Conservation (phyloP, 2,329 filamentous ascomycete species). For the Pestalotiopsis sp. region DNA sequence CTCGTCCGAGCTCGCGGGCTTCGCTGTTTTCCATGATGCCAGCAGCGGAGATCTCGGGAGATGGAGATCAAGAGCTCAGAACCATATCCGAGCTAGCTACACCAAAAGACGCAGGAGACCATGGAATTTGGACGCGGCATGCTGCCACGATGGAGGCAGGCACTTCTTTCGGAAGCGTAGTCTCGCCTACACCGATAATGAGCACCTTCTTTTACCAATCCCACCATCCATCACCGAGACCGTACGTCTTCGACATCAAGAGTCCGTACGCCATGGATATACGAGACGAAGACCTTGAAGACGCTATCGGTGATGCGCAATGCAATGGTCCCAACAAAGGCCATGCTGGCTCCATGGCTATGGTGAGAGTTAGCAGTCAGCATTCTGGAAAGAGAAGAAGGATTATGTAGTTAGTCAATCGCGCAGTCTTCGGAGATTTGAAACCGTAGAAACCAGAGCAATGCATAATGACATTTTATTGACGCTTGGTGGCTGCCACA, state of each 20-base stretch:
- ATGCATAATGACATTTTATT: too few species aligned
- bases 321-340: conserved; percentile 24
- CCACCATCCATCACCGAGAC: conserved; percentile 32
- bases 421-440: not conserved
- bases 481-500: too few species aligned
- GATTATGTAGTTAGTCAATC: conserved; percentile 17
- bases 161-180: conserved; percentile 33
- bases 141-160: conserved; percentile 37
- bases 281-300: conserved; percentile 37
- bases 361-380: conserved; percentile 21
- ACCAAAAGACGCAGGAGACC: conserved; percentile 34
- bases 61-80: conserved; percentile 40
- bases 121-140: conserved; percentile 31
- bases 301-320: conserved; percentile 17
- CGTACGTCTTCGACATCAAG: conserved; percentile 34
- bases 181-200: conserved; percentile 29
- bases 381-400: conserved; percentile 27
- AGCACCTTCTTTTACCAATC: conserved; percentile 26
- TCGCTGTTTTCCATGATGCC: conserved; percentile 47
- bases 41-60: conserved; percentile 25
- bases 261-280: conserved; percentile 42
- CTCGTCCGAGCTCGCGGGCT: conserved; percentile 42
- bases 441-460: not conserved
- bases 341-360: conserved; percentile 20
- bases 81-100: conserved; percentile 47